phyloP scores from a whole-genome alignment of 1,284 basidiomycete species.

The Afroboletus lepidellus region DNA sequence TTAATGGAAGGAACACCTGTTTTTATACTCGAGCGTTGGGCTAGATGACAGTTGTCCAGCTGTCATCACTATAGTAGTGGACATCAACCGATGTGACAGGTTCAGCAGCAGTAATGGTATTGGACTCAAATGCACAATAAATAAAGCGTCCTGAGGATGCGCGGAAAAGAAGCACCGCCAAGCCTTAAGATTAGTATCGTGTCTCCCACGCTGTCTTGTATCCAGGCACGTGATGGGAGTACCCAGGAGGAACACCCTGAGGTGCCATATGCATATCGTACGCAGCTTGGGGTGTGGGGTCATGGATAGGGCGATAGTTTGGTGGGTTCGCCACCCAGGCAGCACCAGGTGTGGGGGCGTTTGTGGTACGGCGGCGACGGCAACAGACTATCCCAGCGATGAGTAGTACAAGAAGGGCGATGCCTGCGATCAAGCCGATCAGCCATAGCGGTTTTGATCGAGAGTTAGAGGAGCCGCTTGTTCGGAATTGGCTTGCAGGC shows the following conservation, averaged over 20 bases:
- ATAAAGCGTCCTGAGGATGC: not conserved
- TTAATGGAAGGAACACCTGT: too few species aligned
- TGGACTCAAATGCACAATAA: not conserved
- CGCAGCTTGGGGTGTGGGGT: constrained; percentile 31
- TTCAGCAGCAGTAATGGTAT: not conserved
- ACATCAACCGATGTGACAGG: not conserved
- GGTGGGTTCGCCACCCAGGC: constrained; percentile 5
- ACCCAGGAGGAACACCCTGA: constrained; percentile 7
- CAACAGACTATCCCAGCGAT: constrained; percentile 5
- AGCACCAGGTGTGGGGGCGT: not conserved
- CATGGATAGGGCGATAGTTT: constrained; percentile 23
- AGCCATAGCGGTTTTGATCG: constrained; percentile 2
- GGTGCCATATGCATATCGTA: constrained; percentile 28
- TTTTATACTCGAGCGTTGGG: too few species aligned
- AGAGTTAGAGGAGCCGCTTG: not conserved
- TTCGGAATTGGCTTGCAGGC: not conserved
- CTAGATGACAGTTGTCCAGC: not conserved
- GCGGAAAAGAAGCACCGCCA: not conserved
- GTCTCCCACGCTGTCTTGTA: constrained; percentile 31
- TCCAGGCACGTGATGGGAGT: constrained; percentile 12
- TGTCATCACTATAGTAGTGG: not conserved
- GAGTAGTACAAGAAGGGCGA: constrained; percentile 11
- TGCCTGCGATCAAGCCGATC: constrained; percentile 19
- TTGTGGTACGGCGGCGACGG: constrained; percentile 12
- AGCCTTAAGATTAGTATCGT: constrained; percentile 6